phyloP scores from a whole-genome alignment of 768 basidiomycete genomes.

The Psilocybe azurescens region DNA sequence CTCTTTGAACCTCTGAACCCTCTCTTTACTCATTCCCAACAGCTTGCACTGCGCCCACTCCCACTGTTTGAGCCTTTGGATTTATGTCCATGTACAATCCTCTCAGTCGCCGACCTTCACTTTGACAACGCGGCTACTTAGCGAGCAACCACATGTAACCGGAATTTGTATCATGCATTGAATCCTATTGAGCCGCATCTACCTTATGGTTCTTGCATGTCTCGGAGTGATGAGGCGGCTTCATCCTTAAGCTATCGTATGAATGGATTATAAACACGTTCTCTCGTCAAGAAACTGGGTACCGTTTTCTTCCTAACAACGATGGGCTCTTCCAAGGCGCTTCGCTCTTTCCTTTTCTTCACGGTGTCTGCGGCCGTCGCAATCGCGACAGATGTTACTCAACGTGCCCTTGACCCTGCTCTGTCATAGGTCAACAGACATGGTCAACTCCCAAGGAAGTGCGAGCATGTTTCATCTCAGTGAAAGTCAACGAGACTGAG shows the following conservation, averaged over 20 bases:
- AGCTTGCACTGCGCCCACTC: too few relatives aligned
- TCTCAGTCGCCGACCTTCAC: neutral
- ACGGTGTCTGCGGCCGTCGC: neutral
- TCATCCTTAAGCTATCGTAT: neutral
- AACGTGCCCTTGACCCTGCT: slow-evolving; percentile 48
- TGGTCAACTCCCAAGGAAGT: slow-evolving; percentile 60
- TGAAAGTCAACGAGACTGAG: slow-evolving; percentile 48
- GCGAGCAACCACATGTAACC: neutral
- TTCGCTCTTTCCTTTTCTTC: neutral
- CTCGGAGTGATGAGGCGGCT: neutral
- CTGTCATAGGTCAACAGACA: slow-evolving; percentile 55
- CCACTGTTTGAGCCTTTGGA: too few relatives aligned
- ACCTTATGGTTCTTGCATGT: slow-evolving; percentile 1
- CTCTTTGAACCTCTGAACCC: too few relatives aligned
- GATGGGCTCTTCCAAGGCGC: slow-evolving; percentile 54
- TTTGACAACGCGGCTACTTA: neutral
- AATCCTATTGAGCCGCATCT: neutral
- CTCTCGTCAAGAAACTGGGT: neutral
- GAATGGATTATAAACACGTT: neutral
- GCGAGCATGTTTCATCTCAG: slow-evolving; percentile 55
- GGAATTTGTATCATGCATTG: neutral
- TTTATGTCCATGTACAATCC: neutral
- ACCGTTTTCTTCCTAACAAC: slow-evolving; percentile 25
- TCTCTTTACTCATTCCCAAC: too few relatives aligned
- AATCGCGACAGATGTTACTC: slow-evolving; percentile 40